These are phyloP conservation scores for Monilinia polystroma DNA, from an alignment of 2,329 filamentous ascomycete genomes.

Conservation along the genomic window DNA sequence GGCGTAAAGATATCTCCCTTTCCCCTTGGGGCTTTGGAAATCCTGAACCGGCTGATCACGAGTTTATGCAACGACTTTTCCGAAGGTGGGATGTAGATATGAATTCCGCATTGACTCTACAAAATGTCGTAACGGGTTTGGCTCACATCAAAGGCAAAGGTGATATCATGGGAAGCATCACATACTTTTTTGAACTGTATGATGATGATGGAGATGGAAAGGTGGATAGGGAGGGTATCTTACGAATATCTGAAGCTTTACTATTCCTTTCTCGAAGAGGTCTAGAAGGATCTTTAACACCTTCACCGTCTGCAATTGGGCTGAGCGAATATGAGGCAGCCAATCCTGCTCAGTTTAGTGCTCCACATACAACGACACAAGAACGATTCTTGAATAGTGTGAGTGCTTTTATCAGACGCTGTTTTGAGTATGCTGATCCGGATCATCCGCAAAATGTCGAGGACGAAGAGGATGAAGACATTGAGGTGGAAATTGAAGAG, in stretches of 20 bases:
- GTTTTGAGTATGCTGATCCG: constrained; percentile 97
- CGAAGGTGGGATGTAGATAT: constrained; percentile 81
- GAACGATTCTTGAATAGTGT: constrained; percentile 91
- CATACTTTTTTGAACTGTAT: constrained; percentile 96
- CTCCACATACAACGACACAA: constrained; percentile 61
- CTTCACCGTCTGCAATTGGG: constrained; percentile 59
- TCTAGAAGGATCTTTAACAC: constrained; percentile 70
- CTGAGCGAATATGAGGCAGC: constrained; percentile 47
- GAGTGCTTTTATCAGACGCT: constrained; percentile 91
- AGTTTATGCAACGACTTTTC: constrained; percentile 88
- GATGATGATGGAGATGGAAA: constrained; percentile 89
- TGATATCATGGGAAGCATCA: constrained; percentile 97
- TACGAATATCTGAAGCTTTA: constrained; percentile 90
- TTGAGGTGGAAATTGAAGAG: constrained; percentile 29
- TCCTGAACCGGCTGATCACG: constrained; percentile 81
- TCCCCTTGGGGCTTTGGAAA: constrained; percentile 56
- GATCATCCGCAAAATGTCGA: constrained; percentile 65
- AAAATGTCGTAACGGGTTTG: constrained; percentile 88
- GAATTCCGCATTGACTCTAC: constrained; percentile 75
- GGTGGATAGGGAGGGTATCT: constrained; percentile 91
- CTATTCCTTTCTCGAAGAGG: constrained; percentile 89
- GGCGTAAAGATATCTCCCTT: constrained; percentile 38
- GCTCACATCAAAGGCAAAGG: constrained; percentile 88
- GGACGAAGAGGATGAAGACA: constrained; percentile 11
- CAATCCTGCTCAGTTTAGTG: constrained; percentile 39